Percentiles rank a stretch among this genome's conserved stretches.
These are phyloP conservation scores for Mixia osmundae DNA, from an alignment of 1,284 basidiomycete species.

Conservation along the genomic window DNA sequence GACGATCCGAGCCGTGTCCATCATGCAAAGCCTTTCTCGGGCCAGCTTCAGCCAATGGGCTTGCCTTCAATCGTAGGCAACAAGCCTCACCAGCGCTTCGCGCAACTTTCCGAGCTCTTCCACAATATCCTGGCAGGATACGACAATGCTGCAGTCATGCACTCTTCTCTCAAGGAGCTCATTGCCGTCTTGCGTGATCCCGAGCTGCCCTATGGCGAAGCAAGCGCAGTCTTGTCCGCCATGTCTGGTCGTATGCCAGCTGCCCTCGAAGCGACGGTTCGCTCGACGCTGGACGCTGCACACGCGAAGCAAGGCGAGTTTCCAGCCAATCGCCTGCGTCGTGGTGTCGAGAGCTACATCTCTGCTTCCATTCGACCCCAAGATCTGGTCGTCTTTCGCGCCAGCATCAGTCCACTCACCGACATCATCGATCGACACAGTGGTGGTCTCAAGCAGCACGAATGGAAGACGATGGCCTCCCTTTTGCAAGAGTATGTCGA, in stretches of 20 bases:
- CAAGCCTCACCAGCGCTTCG: constrained; percentile 74
- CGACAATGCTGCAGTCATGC: constrained; percentile 77
- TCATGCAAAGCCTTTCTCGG: constrained; percentile 94
- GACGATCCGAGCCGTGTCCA: constrained; percentile 94
- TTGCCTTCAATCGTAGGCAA: constrained; percentile 63
- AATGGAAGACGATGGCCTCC: constrained; percentile 45
- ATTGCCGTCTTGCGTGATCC: constrained; percentile 51
- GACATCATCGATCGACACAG: constrained; percentile 61
- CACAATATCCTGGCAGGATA: constrained; percentile 85
- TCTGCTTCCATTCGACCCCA: constrained; percentile 55
- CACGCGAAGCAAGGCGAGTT: constrained; percentile 58
- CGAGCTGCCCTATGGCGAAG: constrained; percentile 74
- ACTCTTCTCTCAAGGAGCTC: constrained; percentile 56
- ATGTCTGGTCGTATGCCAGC: constrained; percentile 80
- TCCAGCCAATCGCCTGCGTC: constrained; percentile 35
- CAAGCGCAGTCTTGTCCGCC: constrained; percentile 59
- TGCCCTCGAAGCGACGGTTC: constrained; percentile 70
- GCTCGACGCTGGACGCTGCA: constrained; percentile 50
- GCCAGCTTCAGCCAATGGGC: constrained; percentile 67
- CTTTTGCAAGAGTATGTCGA: constrained; percentile 51
- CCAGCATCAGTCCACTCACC: constrained; percentile 44
- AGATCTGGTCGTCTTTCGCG: constrained; percentile 51
- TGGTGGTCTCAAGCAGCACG: constrained; percentile 66
- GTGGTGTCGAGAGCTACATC: constrained; percentile 50
- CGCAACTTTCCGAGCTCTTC: constrained; percentile 50